Conservation (phyloP, 1,284 basidiomycete genomes). For the Apiotrichum domesticum region DNA sequence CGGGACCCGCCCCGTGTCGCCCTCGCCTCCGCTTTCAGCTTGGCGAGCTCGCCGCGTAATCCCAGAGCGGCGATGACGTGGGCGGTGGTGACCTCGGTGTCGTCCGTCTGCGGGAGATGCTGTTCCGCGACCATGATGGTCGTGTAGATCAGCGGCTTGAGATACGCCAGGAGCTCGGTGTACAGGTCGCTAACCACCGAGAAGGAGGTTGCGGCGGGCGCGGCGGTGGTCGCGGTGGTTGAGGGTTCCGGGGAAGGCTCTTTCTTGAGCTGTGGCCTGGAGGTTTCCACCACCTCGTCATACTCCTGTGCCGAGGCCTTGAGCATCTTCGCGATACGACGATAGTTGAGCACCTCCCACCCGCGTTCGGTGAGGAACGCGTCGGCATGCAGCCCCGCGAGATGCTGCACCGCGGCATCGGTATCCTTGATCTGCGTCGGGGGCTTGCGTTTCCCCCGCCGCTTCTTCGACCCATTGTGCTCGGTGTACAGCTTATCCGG, state of each 20-base stretch:
- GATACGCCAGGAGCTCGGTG: slow-evolving; percentile 15
- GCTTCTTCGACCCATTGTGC: not conserved
- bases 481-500: slow-evolving; percentile 21
- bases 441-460: not conserved
- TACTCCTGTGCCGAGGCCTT: not conserved
- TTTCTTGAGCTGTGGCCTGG: no score
- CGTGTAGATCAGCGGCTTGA: slow-evolving; percentile 17
- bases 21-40: not conserved
- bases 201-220: slow-evolving; percentile 9
- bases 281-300: not conserved
- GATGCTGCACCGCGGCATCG: not conserved
- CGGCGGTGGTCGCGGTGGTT: not conserved
- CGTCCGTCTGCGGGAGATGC: not conserved
- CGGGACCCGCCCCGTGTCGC: no score
- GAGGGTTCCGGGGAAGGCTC: not conserved
- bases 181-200: slow-evolving; percentile 16
- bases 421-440: not conserved
- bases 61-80: not conserved
- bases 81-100: not conserved
- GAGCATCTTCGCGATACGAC: slow-evolving; percentile 5
- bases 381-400: not conserved
- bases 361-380: slow-evolving; percentile 4
- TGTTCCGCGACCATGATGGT: slow-evolving; percentile 22
- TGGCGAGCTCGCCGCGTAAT: slow-evolving; percentile 1
- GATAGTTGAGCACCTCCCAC: slow-evolving; percentile 25